phyloP scores from a whole-genome alignment of 192 early-diverging fungal genomes.

The Dissophora globulifera region DNA sequence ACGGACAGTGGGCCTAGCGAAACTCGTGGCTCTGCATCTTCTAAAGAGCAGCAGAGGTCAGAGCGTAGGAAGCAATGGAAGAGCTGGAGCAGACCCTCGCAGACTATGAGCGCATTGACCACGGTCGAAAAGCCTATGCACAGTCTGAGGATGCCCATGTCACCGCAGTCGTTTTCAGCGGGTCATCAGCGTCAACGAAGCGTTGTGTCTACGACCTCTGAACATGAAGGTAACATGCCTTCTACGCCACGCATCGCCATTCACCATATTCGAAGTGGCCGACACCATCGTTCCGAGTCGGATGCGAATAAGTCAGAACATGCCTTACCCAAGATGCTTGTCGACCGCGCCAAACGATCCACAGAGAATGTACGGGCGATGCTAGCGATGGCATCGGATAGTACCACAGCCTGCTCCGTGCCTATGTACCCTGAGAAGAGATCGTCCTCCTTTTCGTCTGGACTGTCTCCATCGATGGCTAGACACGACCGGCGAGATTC shows the following conservation, averaged over 20 bases:
- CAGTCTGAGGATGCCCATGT: constrained; percentile 5
- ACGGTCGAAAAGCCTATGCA: constrained; percentile 16
- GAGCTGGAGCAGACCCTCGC: constrained; percentile 56
- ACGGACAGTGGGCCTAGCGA: constrained; percentile 5
- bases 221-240: background rate
- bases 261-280: constrained; percentile 4
- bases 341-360: constrained; percentile 17
- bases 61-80: constrained; percentile 55
- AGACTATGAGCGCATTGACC: constrained; percentile 20
- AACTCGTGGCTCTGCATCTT: background rate
- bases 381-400: constrained; percentile 1
- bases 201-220: constrained; percentile 11
- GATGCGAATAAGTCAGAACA: constrained; percentile 6
- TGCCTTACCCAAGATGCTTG: constrained; percentile 13
- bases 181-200: constrained; percentile 10
- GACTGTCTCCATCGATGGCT: constrained; percentile 27
- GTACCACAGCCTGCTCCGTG: background rate
- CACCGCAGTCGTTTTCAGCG: constrained; percentile 5
- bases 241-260: background rate
- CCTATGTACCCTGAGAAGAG: constrained; percentile 45
- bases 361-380: constrained; percentile 28
- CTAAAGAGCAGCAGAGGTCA: constrained; percentile 7
- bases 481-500: constrained; percentile 17
- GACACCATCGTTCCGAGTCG: constrained; percentile 1
- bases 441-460: background rate